Conservation (phyloP, 148 eudicot genomes). For the Chenopodium berlandieri region DNA sequence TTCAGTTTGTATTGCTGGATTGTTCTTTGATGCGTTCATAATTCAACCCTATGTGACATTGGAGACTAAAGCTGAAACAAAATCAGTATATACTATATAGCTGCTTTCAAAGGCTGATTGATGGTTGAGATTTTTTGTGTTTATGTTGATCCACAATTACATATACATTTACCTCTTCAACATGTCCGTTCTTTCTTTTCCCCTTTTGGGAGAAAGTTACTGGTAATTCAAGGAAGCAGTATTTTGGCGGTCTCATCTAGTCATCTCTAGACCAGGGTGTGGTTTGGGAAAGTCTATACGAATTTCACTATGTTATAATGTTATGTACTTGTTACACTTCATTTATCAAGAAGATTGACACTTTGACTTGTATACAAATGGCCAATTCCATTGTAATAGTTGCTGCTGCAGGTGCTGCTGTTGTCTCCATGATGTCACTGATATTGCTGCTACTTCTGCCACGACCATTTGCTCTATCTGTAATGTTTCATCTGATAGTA, state of each 20-base stretch:
- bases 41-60: not conserved
- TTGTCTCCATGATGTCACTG: not conserved
- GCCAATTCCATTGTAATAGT: not conserved
- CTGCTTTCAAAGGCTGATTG: not conserved
- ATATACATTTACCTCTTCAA: not conserved
- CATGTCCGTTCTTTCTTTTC: not conserved
- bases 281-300: not conserved
- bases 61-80: not conserved
- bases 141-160: not conserved
- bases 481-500: not conserved
- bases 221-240: not conserved
- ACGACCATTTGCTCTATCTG: not conserved
- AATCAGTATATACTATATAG: not conserved
- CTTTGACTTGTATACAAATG: not conserved
- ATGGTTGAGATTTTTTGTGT: not conserved
- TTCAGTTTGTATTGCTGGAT: not conserved
- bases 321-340: not conserved
- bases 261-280: not conserved
- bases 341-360: not conserved
- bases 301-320: not conserved
- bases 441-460: not conserved
- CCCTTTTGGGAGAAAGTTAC: not conserved
- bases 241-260: not conserved
- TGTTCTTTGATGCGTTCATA: not conserved
- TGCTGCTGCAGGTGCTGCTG: not conserved